A percentile compares a stretch with the other conserved stretches of the same genome.
Conservation (phyloP, 306 rosid genomes). For the Rubus parviflorus region DNA sequence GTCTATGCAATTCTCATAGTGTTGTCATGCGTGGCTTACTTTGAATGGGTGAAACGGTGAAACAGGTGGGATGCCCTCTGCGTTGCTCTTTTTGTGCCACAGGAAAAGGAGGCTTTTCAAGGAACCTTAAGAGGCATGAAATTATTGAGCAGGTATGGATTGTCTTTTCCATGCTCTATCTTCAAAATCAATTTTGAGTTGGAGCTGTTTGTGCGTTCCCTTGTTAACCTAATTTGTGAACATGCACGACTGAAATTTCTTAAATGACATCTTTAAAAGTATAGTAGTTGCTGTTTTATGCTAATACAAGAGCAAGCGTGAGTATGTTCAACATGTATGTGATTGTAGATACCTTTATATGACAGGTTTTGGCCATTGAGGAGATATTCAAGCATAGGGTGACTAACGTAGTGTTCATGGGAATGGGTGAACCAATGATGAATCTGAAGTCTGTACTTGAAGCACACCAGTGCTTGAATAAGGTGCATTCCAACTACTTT, state of each 20-base stretch:
- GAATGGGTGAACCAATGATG: slow-evolving; percentile 99
- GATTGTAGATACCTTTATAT: slow-evolving; percentile 19
- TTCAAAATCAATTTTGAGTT: neutral
- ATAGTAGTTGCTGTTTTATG: neutral
- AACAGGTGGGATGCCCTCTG: slow-evolving; percentile 90
- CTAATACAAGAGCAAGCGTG: slow-evolving; percentile 16
- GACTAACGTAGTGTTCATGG: slow-evolving; percentile 96
- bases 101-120: slow-evolving; percentile 93
- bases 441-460: slow-evolving; percentile 83
- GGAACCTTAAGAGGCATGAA: slow-evolving; percentile 85
- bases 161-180: slow-evolving; percentile 16
- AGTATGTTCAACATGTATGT: slow-evolving; percentile 14
- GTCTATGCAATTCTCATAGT: neutral
- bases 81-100: slow-evolving; percentile 98
- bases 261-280: neutral
- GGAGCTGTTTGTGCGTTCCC: slow-evolving; percentile 1
- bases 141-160: slow-evolving; percentile 83
- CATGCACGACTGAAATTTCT: neutral
- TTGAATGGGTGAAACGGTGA: slow-evolving; percentile 17
- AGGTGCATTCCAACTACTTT: slow-evolving; percentile 47
- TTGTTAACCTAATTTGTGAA: neutral
- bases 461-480: slow-evolving; percentile 89
- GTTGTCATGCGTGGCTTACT: neutral
- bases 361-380: slow-evolving; percentile 92
- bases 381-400: slow-evolving; percentile 87